Evolutionary conservation across 805 yeast genomes (phyloP), one percentile per base, ranked within the genome.

Genomic region (Alloascoidea hylecoeti): DNA sequence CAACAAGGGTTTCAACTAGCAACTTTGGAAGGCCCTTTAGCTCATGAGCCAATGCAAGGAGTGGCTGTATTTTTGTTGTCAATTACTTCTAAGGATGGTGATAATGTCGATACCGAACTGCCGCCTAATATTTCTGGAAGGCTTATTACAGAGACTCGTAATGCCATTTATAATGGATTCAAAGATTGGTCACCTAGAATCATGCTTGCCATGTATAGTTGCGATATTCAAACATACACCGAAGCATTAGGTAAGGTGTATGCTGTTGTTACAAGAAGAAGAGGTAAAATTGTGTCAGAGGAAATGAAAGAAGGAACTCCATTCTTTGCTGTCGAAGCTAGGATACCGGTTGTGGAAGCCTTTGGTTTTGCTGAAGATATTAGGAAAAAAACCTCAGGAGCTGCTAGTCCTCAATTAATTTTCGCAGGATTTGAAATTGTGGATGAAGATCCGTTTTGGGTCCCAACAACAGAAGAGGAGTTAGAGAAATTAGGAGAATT

Each of bases 221-320:
- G 96, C 64, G 96, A 89, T 46, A 83, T 92, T 46, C 99, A 92
- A 58, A 92, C 97, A 0, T 72, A 94, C 2, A 75, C 95, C 0
- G 98, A 92, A 45, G 96, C 85, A 0, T 63, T 92, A 38, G 98
- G 99, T 34, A 85, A 83, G 53, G 97, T 92, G 0, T 92, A 92
- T 52, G 92, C 86, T 0, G 97, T 89, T 15, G 84, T 92, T 16
- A 95, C 94, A 45, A 75, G 75, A 49, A 69, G 96, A 49, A 78
- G 82, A 32, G 99, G 99, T 18, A 61, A 71, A 38, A 82, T 92
- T 40, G 69, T 79, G 2, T 72, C 86, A 3, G 99, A 92, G 57
- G 98, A 92, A 53, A 76, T 92, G 84, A 88, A 92, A 51, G 98
- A 92, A 54, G 99, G 99, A 5, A 92, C 98, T 0, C 96, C 97